Base-by-base conservation (phyloP, 2,329 filamentous ascomycete species). In the Capronia americana region DNA sequence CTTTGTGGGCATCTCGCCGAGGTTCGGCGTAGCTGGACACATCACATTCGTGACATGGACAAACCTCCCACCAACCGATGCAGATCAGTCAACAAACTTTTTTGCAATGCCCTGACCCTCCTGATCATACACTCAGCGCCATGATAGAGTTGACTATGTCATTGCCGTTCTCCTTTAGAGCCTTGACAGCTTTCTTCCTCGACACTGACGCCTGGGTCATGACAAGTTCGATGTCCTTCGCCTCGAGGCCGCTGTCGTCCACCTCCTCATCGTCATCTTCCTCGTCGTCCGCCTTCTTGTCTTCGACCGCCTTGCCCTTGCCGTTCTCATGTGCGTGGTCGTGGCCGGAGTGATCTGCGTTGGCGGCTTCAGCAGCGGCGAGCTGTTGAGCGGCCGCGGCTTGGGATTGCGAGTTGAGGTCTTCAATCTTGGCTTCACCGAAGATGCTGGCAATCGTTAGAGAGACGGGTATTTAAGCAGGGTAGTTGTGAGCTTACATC, bases 111-210 rank as follows among this genome's bases (percentile, higher is more conserved):
- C 48, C 10, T 54, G 56, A 51, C 56, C 62, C 30, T 38, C 46
- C 61, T 65, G 60, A 66, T 71, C 62, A 93, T 86, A 92, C 89
- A 85, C 91, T 93, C 80, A 99, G 85, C 74, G 94, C 93, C 95
- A 99, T 99, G 85, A 99, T 99, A 76, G 95, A 97, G 87, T 99
- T 99, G 86, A 99, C 95, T 84, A 99, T 99, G 80, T 99, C 95
- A 78, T 98, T 97, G 84, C 98, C 94, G 80, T 99, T 99, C 86
- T 98, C 95, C 86, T 81, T 81, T 56, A 99, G 87, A 64, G 96
- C 95, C 85, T 98, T 99, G 85, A 99, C 88, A 69, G 95, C 95
- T 89, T 98, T 98, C 85, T 96, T 97, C 81, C 95, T 88, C 75
- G 92, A 97, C 76, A 99, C 96, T 77, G 86, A 95, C 75, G 95